Evolutionary conservation across 2,329 filamentous ascomycete genomes (phyloP).

Genomic region (Tolypocladium pustulatum): DNA sequence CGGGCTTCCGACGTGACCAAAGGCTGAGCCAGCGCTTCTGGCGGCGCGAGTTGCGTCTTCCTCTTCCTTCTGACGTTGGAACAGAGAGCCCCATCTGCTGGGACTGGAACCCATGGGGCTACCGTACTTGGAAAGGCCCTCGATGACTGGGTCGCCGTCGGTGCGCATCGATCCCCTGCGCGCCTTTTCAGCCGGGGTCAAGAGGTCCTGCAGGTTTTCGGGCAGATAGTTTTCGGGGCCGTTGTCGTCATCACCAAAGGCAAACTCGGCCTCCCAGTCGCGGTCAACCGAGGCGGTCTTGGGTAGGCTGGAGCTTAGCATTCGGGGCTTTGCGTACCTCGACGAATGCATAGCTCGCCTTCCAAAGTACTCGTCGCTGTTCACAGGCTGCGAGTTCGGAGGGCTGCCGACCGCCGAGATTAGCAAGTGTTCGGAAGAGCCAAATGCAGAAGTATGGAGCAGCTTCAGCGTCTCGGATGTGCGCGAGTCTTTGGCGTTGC

Average conservation of each 20-base stretch:
- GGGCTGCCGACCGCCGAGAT: constrained; percentile 35
- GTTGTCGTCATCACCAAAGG: constrained; percentile 60
- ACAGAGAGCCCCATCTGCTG: constrained; percentile 50
- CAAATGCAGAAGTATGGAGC: constrained; percentile 58
- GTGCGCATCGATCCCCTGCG: constrained; percentile 48
- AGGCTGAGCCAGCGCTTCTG: constrained; percentile 36
- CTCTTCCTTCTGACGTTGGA: constrained; percentile 50
- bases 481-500: constrained; percentile 47
- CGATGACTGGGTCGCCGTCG: constrained; percentile 39
- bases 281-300: constrained; percentile 51
- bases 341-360: constrained; percentile 62
- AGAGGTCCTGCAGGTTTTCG: constrained; percentile 53
- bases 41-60: constrained; percentile 33
- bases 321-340: constrained; percentile 55
- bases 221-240: constrained; percentile 55
- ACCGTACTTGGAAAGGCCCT: constrained; percentile 46
- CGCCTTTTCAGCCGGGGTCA: constrained; percentile 58
- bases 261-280: constrained; percentile 59
- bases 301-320: constrained; percentile 59
- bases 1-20: constrained; percentile 56
- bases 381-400: constrained; percentile 40
- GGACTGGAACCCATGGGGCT: constrained; percentile 50
- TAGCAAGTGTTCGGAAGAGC: constrained; percentile 54
- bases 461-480: constrained; percentile 55
- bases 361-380: constrained; percentile 52